These are phyloP conservation scores for Aspergillus sp. DNA, from an alignment of 2,329 filamentous ascomycete genomes.

Conservation along the genomic window DNA sequence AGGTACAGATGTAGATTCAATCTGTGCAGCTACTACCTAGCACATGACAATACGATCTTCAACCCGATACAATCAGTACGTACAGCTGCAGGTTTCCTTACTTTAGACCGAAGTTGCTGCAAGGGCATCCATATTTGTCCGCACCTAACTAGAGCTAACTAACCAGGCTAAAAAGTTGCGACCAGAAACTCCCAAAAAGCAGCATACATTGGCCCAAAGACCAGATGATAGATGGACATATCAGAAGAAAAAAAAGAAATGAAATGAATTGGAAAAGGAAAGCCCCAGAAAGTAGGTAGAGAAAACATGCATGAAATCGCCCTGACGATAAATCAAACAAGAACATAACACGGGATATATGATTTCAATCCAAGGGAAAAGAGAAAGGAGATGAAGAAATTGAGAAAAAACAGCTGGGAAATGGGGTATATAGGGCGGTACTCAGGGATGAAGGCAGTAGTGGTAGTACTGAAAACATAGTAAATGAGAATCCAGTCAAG, in stretches of 20 bases:
- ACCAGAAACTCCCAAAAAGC: not conserved
- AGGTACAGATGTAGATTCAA: not conserved
- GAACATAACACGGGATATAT: not conserved
- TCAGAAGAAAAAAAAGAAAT: not conserved
- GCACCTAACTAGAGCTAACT: no score
- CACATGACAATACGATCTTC: not conserved
- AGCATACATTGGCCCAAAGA: not conserved
- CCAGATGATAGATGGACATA: not conserved
- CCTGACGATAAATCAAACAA: not conserved
- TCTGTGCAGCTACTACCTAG: not conserved
- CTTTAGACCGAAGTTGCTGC: not conserved
- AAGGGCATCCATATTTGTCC: not conserved
- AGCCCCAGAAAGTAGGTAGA: not conserved
- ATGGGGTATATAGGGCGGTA: conserved; percentile 12
- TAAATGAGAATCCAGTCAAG: conserved; percentile 6
- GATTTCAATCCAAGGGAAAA: not conserved
- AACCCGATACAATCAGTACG: not conserved
- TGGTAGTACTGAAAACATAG: not conserved
- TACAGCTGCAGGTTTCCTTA: not conserved
- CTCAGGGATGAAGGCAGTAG: not conserved
- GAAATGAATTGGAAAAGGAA: not conserved
- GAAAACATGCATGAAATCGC: conserved; percentile 4
- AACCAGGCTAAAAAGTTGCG: no score
- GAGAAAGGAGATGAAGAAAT: not conserved
- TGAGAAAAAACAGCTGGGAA: not conserved